Conservation (phyloP, 495 filamentous ascomycete genomes). For the Chaetomium cochliodes region DNA sequence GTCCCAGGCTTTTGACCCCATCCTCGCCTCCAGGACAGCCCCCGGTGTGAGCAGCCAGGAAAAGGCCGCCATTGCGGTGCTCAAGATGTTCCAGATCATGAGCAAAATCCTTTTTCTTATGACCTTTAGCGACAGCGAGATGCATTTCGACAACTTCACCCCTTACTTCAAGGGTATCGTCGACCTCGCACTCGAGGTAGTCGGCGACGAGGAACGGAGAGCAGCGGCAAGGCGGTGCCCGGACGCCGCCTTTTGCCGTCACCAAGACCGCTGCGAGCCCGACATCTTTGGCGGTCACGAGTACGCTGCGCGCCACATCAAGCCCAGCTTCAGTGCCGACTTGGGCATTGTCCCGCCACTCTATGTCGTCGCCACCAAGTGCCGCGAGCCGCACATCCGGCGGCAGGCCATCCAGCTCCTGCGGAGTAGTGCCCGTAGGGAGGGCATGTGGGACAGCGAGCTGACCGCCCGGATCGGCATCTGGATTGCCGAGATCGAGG, state of each 20-base stretch:
- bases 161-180: conserved; percentile 45
- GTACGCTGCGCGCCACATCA: conserved; percentile 49
- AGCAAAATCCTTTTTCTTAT: conserved; percentile 52
- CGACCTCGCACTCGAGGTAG: conserved; percentile 47
- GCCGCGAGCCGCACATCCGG: conserved; percentile 55
- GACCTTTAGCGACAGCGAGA: conserved; percentile 51
- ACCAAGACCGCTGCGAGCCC: conserved; percentile 36
- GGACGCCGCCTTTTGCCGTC: conserved; percentile 42
- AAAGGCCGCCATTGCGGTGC: conserved; percentile 52
- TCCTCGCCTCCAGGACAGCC: conserved; percentile 47
- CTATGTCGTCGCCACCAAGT: conserved; percentile 58
- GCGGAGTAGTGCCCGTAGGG: conserved; percentile 52
- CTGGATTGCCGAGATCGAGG: conserved; percentile 58
- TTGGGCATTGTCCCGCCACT: conserved; percentile 55
- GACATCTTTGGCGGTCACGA: conserved; percentile 45
- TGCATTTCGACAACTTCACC: conserved; percentile 47
- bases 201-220: conserved; percentile 50
- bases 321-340: conserved; percentile 55
- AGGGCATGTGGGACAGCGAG: conserved; percentile 64
- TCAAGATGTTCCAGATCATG: conserved; percentile 58
- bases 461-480: conserved; percentile 54
- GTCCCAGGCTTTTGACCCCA: conserved; percentile 51
- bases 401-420: conserved; percentile 57
- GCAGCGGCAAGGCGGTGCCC: conserved; percentile 48
- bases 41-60: conserved; percentile 53